phyloP scores from a whole-genome alignment of 2,329 filamentous ascomycete species.

The Dactylella cylindrospora region DNA sequence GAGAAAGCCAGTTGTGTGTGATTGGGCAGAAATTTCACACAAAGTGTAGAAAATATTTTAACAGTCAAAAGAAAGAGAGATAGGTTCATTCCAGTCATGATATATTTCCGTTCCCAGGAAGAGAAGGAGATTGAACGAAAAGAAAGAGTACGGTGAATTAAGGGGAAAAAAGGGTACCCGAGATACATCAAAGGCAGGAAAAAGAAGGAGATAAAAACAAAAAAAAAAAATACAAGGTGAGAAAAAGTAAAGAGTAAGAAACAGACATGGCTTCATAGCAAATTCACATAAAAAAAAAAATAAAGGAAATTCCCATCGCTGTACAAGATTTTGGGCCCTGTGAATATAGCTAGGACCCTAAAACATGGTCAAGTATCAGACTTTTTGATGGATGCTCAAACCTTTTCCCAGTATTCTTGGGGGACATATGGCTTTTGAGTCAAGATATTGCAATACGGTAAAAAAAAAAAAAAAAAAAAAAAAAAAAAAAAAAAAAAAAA shows the following conservation, averaged over 20 bases:
- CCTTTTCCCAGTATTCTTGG: not conserved
- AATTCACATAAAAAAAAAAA: conserved; percentile 2
- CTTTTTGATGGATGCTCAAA: conserved; percentile 8
- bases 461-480: conserved; percentile 4
- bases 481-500: not conserved
- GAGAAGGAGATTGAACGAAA: no score
- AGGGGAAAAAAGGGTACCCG: not conserved
- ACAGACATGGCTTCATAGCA: not conserved
- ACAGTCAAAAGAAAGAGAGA: no score
- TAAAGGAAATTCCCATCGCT: no score
- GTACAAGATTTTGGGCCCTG: no score
- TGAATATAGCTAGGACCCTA: no score
- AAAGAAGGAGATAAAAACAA: not conserved
- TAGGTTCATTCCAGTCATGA: not conserved
- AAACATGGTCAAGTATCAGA: not conserved
- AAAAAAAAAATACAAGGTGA: conserved; percentile 9
- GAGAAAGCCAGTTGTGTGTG: no score
- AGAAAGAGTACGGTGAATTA: not conserved
- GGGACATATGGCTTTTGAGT: not conserved
- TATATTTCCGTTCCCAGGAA: not conserved
- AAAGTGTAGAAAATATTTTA: no score
- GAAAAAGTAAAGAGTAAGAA: not conserved
- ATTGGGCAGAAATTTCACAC: no score
- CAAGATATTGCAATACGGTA: conserved; percentile 13
- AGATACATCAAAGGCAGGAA: not conserved